Conservation (phyloP, 768 basidiomycete species). For the Rhodosporidiobolus odoratus region DNA sequence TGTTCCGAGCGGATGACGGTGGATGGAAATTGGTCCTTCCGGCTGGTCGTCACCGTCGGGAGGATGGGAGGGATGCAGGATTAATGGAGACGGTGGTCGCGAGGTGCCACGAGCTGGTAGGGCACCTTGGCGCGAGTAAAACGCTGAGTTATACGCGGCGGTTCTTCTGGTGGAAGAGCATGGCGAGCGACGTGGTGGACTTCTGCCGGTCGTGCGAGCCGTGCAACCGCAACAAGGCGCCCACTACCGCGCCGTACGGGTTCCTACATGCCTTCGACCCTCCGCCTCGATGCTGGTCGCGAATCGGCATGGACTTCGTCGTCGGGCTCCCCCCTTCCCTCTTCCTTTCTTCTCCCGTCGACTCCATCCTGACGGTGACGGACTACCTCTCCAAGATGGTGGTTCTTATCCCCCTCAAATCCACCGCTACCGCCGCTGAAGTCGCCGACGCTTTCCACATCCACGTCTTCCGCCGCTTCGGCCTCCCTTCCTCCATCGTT, state of each 20-base stretch:
- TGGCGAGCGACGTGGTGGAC: not conserved
- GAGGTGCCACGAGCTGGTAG: not conserved
- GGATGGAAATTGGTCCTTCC: not conserved
- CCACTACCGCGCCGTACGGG: not conserved
- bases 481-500: constrained; percentile 49
- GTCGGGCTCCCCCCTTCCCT: not conserved
- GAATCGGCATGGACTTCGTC: constrained; percentile 6
- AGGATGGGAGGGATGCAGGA: too few species aligned
- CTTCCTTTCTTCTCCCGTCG: not conserved
- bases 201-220: constrained; percentile 9
- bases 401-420: not conserved
- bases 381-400: constrained; percentile 2
- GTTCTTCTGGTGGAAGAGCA: constrained; percentile 10
- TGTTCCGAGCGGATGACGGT: not conserved
- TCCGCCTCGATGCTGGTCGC: not conserved
- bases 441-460: constrained; percentile 49
- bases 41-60: too few species aligned
- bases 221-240: constrained; percentile 5
- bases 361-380: constrained; percentile 7
- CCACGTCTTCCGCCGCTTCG: constrained; percentile 48
- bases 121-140: constrained; percentile 2
- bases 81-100: not conserved
- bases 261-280: constrained; percentile 1
- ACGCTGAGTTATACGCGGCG: not conserved
- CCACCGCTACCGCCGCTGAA: constrained; percentile 40